Base-by-base conservation (phyloP, 2,329 filamentous ascomycete species). In the Fusarium nodosum region DNA sequence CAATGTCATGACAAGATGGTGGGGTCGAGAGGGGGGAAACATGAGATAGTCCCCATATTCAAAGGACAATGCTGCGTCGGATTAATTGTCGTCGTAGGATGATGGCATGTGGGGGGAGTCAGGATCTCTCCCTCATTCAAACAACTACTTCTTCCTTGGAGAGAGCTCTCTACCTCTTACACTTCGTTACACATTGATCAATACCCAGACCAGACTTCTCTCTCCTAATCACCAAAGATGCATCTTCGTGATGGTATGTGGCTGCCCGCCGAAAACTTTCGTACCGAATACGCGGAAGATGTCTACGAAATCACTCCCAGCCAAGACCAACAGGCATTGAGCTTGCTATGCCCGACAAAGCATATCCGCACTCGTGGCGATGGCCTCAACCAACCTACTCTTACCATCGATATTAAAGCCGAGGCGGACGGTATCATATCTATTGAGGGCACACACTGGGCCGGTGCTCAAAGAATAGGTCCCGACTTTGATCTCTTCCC, bases 211-310 rank as follows among this genome's bases (percentile, higher is more conserved):
- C 28, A 30, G 28, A 30, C 28, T 30, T 30, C 10, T 10, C 42
- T 8, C 31, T 24, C n/a, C 18, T 34, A 50, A 63, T 30, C 65
- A 72, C 26, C 52, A 48, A 48, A 58, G 18, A 79, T 79, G 64
- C 77, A 74, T 59, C 76, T 80, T 46, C 76, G 78, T 13, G 77
- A 80, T 77, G 78, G 78, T 38, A 80, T 91, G 89, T 91, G 90
- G 90, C 81, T 91, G 50, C 83, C 85, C 42, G 87, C 86, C 59
- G 85, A 88, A 77, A 86, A 84, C 64, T 84, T 89, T 75, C 82
- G 83, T 51, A 83, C 89, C 28, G 87, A 90, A 74, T 91, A 91
- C 71, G 90, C 89, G 34, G 89, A 91, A 77, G 88, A 91, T 64
- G 81, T 91, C 18, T 85, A 86, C 70, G 81, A 82, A 26, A 77